Evolutionary conservation across 1,284 basidiomycete species (phyloP), one percentile per base, ranked within the genome.

Genomic region (Tremellales sp.): DNA sequence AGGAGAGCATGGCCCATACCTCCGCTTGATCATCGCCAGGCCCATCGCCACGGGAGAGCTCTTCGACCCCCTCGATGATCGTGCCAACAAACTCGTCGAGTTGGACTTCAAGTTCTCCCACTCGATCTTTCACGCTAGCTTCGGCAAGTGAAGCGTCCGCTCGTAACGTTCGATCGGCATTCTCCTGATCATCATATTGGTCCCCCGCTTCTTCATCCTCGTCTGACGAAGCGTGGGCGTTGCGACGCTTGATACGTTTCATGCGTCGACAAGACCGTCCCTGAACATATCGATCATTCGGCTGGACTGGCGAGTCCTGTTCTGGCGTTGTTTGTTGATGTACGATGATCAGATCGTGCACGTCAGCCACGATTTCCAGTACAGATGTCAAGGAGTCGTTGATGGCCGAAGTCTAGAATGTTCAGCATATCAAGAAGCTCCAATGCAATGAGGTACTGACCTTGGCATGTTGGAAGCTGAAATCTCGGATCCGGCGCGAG

Each of bases 1-100:
- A 89, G 3, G 84, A 83, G 40, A 91, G 75, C 46, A 87, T 80
- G 0, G 80, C 82, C 72, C 88, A 90, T 0, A 82, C 76, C 24
- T 81, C 69, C 40, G 62, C 45, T 43, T 51, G 33, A 10, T 81
- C 80, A 27, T 78, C 81, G 42, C 84, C 48, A 1, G 46, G 43
- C n/a, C 81, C 15, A 75, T 3, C 79, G 80, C 48, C 77, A 78
- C 25, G 79, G 81, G 44, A 4, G 66, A 70, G 51, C 7, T 33
- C 51, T 37, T 72, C 70, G 1, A 70, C 65, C 1, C 52, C 57
- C n/a, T 58, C 75, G 42, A 82, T 72, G n/a, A n/a, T n/a, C n/a
- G n/a, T n/a, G n/a, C n/a, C n/a, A n/a, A n/a, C n/a, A n/a, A n/a
- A n/a, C n/a, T n/a, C n/a, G n/a, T n/a, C 81, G 45, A 87, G 67